These are phyloP conservation scores for Kwoniella sp. DNA, from an alignment of 768 basidiomycete species.

Conservation along the genomic window DNA sequence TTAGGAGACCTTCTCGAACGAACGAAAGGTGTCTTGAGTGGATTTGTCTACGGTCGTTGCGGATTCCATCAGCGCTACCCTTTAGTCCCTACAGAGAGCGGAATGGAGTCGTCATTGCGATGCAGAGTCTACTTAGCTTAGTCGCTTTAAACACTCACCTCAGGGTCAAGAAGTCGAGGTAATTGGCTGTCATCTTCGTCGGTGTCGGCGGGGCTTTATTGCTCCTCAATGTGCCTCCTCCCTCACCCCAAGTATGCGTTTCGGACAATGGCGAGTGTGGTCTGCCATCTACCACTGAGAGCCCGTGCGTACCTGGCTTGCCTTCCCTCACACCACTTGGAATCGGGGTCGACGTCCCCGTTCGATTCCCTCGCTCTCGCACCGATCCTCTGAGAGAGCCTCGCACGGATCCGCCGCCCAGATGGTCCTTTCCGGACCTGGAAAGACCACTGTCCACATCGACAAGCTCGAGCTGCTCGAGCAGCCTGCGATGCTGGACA, in stretches of 20 bases:
- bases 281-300: slow-evolving; percentile 3
- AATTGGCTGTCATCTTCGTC: slow-evolving; percentile 41
- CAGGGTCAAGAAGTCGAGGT: slow-evolving; percentile 82
- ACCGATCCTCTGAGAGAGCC: slow-evolving; percentile 23
- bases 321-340: background rate
- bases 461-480: slow-evolving; percentile 58
- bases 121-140: no score
- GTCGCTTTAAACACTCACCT: slow-evolving; percentile 44
- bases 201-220: slow-evolving; percentile 32
- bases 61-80: background rate
- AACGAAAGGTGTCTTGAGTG: slow-evolving; percentile 80
- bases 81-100: no score
- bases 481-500: slow-evolving; percentile 74
- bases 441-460: background rate
- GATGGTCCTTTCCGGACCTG: background rate
- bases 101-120: no score
- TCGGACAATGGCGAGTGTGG: slow-evolving; percentile 16
- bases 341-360: background rate
- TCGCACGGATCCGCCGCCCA: slow-evolving; percentile 19
- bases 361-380: background rate
- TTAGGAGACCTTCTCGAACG: slow-evolving; percentile 74
- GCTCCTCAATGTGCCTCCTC: slow-evolving; percentile 22
- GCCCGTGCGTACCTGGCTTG: background rate
- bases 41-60: slow-evolving; percentile 62
- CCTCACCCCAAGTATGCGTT: slow-evolving; percentile 21